Percentiles rank a stretch among this genome's conserved stretches.
Conservation (phyloP, 1,284 basidiomycete species). For the Apiotrichum gamsii region DNA sequence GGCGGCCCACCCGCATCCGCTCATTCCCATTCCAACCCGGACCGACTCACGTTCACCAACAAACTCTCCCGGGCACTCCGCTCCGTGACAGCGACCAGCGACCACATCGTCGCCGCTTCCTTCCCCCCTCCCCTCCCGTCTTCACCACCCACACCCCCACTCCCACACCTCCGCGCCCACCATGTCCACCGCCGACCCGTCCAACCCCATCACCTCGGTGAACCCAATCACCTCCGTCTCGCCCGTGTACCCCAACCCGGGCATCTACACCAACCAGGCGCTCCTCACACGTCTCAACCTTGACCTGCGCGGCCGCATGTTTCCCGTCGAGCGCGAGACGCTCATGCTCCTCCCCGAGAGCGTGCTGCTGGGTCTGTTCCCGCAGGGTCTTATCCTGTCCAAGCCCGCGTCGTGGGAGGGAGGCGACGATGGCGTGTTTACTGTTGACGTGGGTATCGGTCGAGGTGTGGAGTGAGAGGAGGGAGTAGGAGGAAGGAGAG, state of each 20-base stretch:
- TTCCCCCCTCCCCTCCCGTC: too few species aligned
- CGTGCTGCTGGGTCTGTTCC: constrained; percentile 91
- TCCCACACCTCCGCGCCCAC: neutral
- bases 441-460: constrained; percentile 74
- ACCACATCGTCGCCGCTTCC: too few species aligned
- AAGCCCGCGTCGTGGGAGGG: constrained; percentile 66
- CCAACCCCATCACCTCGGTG: constrained; percentile 47
- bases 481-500: neutral
- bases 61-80: too few species aligned
- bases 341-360: constrained; percentile 98
- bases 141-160: too few species aligned
- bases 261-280: constrained; percentile 48
- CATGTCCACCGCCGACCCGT: constrained; percentile 32
- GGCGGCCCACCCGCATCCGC: too few species aligned
- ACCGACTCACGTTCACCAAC: too few species aligned
- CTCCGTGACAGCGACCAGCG: too few species aligned
- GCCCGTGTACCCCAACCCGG: constrained; percentile 43
- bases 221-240: constrained; percentile 71
- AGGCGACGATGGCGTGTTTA: constrained; percentile 89
- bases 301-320: constrained; percentile 83
- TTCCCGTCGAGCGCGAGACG: constrained; percentile 93
- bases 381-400: constrained; percentile 90
- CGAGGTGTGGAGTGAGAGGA: too few species aligned
- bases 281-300: constrained; percentile 79
- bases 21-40: too few species aligned